phyloP scores from a whole-genome alignment of 257 asterid genomes.

The Echium plantagineum region DNA sequence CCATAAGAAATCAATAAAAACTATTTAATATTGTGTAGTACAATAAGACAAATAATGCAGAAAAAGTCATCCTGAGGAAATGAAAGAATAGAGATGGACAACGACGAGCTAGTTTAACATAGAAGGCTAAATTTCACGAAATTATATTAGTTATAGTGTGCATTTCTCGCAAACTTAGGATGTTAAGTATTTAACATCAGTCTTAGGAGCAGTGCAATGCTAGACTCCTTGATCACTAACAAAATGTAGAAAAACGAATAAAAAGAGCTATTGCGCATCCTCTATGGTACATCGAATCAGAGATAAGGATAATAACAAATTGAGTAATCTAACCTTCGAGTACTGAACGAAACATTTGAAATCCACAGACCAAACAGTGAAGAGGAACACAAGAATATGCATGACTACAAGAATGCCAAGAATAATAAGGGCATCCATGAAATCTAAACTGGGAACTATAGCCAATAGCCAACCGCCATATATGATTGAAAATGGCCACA shows the following conservation, averaged over 20 bases:
- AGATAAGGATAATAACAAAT: constrained; percentile 1
- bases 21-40: too few relatives aligned
- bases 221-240: too few relatives aligned
- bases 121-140: not conserved
- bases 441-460: constrained; percentile 69
- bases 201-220: not conserved
- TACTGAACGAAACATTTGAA: constrained; percentile 73
- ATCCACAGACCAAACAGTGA: constrained; percentile 90
- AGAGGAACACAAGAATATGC: constrained; percentile 68
- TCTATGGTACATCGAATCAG: constrained; percentile 4
- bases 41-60: too few relatives aligned
- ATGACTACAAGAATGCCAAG: constrained; percentile 49
- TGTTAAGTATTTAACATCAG: not conserved
- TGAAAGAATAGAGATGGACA: too few relatives aligned
- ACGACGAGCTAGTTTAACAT: too few relatives aligned
- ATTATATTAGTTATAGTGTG: too few relatives aligned
- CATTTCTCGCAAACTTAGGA: not conserved
- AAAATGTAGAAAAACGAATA: not conserved
- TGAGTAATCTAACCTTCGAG: constrained; percentile 47
- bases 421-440: constrained; percentile 65
- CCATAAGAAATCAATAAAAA: too few relatives aligned
- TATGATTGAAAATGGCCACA: constrained; percentile 67
- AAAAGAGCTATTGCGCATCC: not conserved
- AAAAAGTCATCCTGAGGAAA: too few relatives aligned
- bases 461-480: constrained; percentile 68